These are phyloP conservation scores for Russula emetica DNA, from an alignment of 768 basidiomycete genomes.

Conservation along the genomic window DNA sequence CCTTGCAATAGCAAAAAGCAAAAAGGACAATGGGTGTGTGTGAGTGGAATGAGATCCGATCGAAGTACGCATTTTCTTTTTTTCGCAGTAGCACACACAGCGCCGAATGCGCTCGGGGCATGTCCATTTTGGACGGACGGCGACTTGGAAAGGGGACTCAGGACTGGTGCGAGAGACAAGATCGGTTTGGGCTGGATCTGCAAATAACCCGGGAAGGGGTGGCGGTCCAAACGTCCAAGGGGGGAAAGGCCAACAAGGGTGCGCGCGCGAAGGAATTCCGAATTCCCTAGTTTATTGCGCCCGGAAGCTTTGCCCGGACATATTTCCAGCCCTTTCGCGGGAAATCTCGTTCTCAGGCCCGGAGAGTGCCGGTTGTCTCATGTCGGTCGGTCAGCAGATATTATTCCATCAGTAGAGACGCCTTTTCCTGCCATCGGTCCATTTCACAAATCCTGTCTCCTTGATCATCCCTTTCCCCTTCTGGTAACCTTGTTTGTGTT, in stretches of 20 bases:
- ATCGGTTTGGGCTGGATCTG: slow-evolving; percentile 18
- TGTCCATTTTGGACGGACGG: slow-evolving; percentile 23
- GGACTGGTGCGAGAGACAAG: slow-evolving; percentile 3
- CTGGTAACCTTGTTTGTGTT: slow-evolving; percentile 16
- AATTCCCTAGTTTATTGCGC: slow-evolving; percentile 22
- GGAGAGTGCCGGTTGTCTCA: slow-evolving; percentile 19
- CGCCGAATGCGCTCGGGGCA: slow-evolving; percentile 23
- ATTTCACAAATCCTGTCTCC: slow-evolving; percentile 9
- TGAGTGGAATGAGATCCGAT: slow-evolving; percentile 12
- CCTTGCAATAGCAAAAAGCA: too few relatives aligned
- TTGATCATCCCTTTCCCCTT: slow-evolving; percentile 21
- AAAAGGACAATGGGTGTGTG: too few relatives aligned
- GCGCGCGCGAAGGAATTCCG: slow-evolving; percentile 12
- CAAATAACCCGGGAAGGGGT: slow-evolving; percentile 13
- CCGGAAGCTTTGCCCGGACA: slow-evolving; percentile 22
- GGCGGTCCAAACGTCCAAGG: not conserved
- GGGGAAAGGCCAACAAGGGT: too few relatives aligned
- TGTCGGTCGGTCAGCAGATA: not conserved
- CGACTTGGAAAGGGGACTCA: slow-evolving; percentile 17
- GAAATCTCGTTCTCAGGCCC: not conserved
- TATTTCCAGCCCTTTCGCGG: slow-evolving; percentile 1
- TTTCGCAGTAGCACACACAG: not conserved
- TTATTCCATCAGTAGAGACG: slow-evolving; percentile 14
- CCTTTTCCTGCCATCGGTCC: not conserved
- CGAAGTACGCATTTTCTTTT: slow-evolving; percentile 4